Evolutionary conservation across 2,329 filamentous ascomycete genomes (phyloP), one percentile per base, ranked within the genome.

Genomic region (Mycosphaerella sp.): DNA sequence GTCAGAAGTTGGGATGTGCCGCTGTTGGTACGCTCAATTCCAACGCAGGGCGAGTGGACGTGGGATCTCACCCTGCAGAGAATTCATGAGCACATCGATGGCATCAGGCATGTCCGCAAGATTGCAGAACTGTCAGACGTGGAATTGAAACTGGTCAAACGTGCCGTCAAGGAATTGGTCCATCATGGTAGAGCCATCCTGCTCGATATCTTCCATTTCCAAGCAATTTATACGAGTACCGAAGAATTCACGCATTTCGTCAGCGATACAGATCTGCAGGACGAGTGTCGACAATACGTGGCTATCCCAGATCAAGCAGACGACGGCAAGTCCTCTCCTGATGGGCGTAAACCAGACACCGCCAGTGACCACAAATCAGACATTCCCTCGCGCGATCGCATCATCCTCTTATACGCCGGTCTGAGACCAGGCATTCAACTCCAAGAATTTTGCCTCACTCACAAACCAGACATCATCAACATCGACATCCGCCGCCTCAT

Each of bases 131-230:
- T 87, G 23, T 89, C 92, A 44, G 88, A 95, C 65, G 89, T 93
- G 8, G 90, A 95, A 56, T 80, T 95, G 46, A 86, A 87, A 47
- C 82, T 98, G 23, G 89, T 91, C 53, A 87, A 89, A 66, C 85
- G 89, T 49, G 91, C 90, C 6, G 80, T 97, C 54, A 85, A 88
- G 59, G 92, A 97, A 69, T 79, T 98, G 8, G 79, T 97, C 26
- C 95, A 95, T 76, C 96, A 97, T 71, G 89, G 92, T 67, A 92
- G 89, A 65, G 81, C 95, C 36, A 78, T 95, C 26, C 80, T 97
- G 50, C 81, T 97, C 9, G 93, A 98, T 72, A 87, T 96, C 64
- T 97, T 97, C 76, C 90, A 93, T 69, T 98, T 97, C 69, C 80
- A 84, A 32, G 89, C 88, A 41, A 92, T 95, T 64, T 98, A 98